A percentile compares a stretch with the other conserved stretches of the same genome.
These are phyloP conservation scores for Tetradesmus lagerheimii DNA, from an alignment of 139 green algal genomes.

Conservation along the genomic window DNA sequence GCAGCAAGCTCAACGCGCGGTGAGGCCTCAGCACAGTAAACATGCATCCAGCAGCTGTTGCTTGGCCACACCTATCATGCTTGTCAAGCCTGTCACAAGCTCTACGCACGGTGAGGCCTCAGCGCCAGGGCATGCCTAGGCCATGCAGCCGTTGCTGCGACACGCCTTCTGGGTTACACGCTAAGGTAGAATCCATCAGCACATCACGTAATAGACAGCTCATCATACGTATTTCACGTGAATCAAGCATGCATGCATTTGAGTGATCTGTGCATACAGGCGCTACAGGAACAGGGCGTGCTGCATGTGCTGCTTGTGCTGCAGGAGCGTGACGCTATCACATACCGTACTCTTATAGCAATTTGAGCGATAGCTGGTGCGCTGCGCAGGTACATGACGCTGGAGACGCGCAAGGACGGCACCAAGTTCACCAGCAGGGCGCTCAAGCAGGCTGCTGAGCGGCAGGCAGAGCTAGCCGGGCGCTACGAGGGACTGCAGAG, in stretches of 20 bases:
- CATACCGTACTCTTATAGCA: background rate
- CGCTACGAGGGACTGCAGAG: conserved; percentile 86
- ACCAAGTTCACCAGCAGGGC: conserved; percentile 93
- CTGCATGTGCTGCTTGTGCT: background rate
- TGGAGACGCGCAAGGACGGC: conserved; percentile 96
- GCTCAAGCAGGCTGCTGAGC: conserved; percentile 78
- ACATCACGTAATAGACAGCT: no score
- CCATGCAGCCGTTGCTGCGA: no score
- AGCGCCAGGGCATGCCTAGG: no score
- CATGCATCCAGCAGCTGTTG: background rate
- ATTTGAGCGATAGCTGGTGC: background rate
- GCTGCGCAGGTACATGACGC: conserved; percentile 82
- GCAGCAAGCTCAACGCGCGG: conserved; percentile 81
- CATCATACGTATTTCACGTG: no score
- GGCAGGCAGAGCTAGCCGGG: conserved; percentile 66
- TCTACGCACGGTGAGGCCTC: no score
- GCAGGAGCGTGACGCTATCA: background rate
- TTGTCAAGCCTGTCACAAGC: no score
- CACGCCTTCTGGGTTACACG: no score
- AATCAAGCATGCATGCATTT: no score
- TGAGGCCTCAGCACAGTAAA: conserved; percentile 11
- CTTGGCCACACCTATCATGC: no score
- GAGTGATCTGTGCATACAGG: no score
- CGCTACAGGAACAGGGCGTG: no score
- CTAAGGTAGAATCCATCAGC: no score